Percentiles rank a stretch among this genome's conserved stretches.
These are phyloP conservation scores for Blastomyces gilchristii DNA, from an alignment of 2,329 filamentous ascomycete species.

Conservation along the genomic window DNA sequence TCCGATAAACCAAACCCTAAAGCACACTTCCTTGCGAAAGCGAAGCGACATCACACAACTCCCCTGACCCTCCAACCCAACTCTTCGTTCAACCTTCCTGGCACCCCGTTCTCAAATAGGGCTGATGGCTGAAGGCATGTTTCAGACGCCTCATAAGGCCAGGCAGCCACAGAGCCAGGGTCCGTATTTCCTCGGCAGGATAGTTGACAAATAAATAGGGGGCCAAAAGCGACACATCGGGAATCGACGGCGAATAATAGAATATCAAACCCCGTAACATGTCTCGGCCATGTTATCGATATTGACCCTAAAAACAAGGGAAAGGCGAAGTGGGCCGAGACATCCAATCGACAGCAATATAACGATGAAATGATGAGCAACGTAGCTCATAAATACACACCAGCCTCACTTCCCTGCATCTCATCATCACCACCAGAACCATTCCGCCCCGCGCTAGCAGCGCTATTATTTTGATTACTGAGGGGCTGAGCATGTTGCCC, in stretches of 20 bases:
- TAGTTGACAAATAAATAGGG: not conserved
- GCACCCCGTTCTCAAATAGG: not conserved
- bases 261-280: not conserved
- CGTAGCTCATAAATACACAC: conserved; percentile 4
- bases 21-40: not conserved
- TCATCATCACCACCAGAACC: not conserved
- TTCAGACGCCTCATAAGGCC: not conserved
- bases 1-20: not conserved
- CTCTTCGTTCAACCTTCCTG: not conserved
- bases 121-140: not conserved
- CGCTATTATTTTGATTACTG: not conserved
- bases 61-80: not conserved
- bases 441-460: not conserved
- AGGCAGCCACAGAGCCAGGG: not conserved
- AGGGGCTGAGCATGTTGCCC: not conserved
- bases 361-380: not conserved
- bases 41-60: not conserved
- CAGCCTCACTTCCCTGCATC: conserved; percentile 5
- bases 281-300: not conserved
- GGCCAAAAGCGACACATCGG: not conserved
- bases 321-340: not conserved
- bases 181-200: not conserved
- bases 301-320: not conserved
- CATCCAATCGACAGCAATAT: not conserved
- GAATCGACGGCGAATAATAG: not conserved